Evolutionary conservation across 1,139 yeast genomes (phyloP), one percentile per base, ranked within the genome.

Genomic region (Saccharomyces hybrid): DNA sequence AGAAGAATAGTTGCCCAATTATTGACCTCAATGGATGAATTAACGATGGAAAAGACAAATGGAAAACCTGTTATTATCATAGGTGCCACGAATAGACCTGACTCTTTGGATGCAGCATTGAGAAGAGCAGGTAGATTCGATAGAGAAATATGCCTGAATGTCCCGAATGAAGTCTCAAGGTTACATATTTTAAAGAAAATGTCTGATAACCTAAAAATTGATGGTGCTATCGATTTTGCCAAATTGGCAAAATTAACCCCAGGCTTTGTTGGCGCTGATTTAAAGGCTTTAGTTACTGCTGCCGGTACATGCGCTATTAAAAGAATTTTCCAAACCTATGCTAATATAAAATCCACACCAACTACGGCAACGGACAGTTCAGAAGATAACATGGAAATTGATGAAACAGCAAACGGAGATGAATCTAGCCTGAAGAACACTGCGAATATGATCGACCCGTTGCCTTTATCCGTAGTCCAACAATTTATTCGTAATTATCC

Each of bases 81-180:
- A 57, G 99, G 99, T 48, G 99, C 99, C 0, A 93, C 99, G 0
- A 95, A 93, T 70, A 79, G 99, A 64, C 99, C 99, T 0, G 99
- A 93, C 69, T 84, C 98, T 0, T 79, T 93, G 42, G 99, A 93
- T 71, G 91, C 98, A 0, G 99, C 99, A 0, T 77, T 93, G 59
- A 79, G 99, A 72, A 80, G 99, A 70, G 98, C 98, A 0, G 99
- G 99, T 3, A 80, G 99, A 68, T 93, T 93, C 65, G 99, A 93
- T 67, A 79, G 96, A 58, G 99, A 95, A 70, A 93, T 95, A 55
- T 88, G 95, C 66, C 76, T 89, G 63, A 88, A 85, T 64, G 99
- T 93, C 16, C 99, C 99, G 1, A 87, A 86, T 69, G 97, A 93
- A 70, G 77, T 77, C 2, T 87, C 95, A 27, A 79, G 99, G 60